Evolutionary conservation across 768 basidiomycete genomes (phyloP).

Genomic region (Termitomyces sp.): DNA sequence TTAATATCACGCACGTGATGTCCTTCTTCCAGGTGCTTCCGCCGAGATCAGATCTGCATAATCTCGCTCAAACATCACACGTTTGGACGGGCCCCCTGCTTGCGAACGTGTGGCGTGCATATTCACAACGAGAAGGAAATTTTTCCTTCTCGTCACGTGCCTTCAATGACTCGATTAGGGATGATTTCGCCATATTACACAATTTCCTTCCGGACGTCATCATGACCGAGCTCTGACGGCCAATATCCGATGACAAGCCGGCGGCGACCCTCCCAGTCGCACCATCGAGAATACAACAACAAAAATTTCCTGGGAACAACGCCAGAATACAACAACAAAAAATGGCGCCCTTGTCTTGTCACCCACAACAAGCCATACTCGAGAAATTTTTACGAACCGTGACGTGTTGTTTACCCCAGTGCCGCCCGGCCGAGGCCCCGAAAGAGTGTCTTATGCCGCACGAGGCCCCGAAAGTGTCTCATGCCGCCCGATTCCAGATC

Average conservation of each 20-base stretch:
- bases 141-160: constrained; percentile 6
- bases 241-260: not conserved
- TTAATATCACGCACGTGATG: constrained; percentile 17
- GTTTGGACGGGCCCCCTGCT: constrained; percentile 19
- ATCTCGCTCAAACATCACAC: constrained; percentile 23
- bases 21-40: constrained; percentile 11
- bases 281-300: not conserved
- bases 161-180: constrained; percentile 9
- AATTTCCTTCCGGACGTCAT: not conserved
- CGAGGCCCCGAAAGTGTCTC: not conserved
- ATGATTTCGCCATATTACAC: not conserved
- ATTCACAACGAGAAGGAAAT: constrained; percentile 9
- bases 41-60: constrained; percentile 16
- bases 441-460: not conserved
- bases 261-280: not conserved
- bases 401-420: too few relatives aligned
- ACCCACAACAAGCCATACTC: not conserved
- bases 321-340: not conserved
- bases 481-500: not conserved
- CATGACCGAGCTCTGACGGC: not conserved
- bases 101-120: constrained; percentile 24
- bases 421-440: not conserved
- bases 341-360: not conserved
- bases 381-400: too few relatives aligned
- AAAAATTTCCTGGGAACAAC: not conserved